phyloP scores from a whole-genome alignment of 768 basidiomycete genomes.

The Mycena vulgaris region DNA sequence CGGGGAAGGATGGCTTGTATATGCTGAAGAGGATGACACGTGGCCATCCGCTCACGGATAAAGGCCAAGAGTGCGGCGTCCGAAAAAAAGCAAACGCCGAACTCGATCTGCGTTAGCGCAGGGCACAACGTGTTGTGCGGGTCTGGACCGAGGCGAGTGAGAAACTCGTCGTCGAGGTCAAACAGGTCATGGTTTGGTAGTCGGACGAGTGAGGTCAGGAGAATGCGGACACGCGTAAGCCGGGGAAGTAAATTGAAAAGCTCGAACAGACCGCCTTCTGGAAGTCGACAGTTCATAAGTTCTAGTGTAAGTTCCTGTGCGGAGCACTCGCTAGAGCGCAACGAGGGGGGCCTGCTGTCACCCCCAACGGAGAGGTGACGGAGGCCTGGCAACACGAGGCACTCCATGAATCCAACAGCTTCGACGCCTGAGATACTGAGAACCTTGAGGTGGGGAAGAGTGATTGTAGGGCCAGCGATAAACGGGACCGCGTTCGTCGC shows the following conservation, averaged over 20 bases:
- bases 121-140: neutral
- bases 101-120: neutral
- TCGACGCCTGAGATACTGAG: neutral
- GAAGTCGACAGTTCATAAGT: too few species aligned
- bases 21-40: neutral
- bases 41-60: neutral
- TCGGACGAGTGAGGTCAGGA: neutral
- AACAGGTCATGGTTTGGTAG: neutral
- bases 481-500: neutral
- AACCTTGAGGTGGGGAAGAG: neutral
- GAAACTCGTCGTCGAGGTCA: neutral
- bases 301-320: neutral
- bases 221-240: neutral
- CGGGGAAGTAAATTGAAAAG: neutral
- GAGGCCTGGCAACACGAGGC: neutral
- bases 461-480: neutral
- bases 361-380: neutral
- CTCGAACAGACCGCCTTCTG: neutral
- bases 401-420: neutral
- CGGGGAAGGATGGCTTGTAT: neutral
- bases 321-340: neutral
- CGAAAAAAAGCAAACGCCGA: neutral
- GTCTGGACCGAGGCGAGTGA: neutral
- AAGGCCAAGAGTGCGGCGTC: neutral
- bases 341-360: neutral